Evolutionary conservation across 345 rosid genomes (phyloP), one percentile per base, ranked within the genome.

Genomic region (Psidium friedrichsthalianum): DNA sequence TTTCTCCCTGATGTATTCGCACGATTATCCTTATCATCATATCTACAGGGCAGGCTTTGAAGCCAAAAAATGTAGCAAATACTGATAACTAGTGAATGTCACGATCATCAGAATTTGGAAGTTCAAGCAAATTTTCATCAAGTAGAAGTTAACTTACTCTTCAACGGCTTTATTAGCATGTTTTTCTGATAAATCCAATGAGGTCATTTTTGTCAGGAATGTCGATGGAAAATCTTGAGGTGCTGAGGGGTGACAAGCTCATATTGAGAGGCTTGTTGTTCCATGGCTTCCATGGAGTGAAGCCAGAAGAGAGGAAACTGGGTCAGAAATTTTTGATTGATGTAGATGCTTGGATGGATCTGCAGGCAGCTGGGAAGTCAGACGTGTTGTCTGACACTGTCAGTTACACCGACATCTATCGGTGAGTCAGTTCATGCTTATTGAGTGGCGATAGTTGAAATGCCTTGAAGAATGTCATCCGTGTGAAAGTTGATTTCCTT

Each of bases 341-440:
- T 87, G 91, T 95, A 14, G 99, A 97, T 89, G 98, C 99, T 42
- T 97, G 98, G 96, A 89, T 93, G 95, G 96, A 95, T 93, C 96
- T 95, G 53, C 89, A 85, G 57, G 42, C 74, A 29, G 98, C 99
- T 22, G 99, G 98, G 76, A 89, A 84, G 85, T 93, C 98, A 21
- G 99, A 95, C 55, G 24, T 11, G 84, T 84, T 97, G 61, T 88
- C 89, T 1, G 96, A 96, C 82, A 93, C 99, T 5, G 58, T 96
- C 84, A 96, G 96, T 89, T 97, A 95, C 54, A 94, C 97, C n/a
- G 94, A 91, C 76, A 93, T 97, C 87, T 97, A 94, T 90, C 89
- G 93, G 98, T 95, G 86, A 89, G 91, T 69, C 25, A 36, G 1
- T 69, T 69, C 7, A 36, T 8, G 25, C 12, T 1, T 64, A 16